Conservation (phyloP, 2,329 filamentous ascomycete genomes). For the Stromatinia cepivora region DNA sequence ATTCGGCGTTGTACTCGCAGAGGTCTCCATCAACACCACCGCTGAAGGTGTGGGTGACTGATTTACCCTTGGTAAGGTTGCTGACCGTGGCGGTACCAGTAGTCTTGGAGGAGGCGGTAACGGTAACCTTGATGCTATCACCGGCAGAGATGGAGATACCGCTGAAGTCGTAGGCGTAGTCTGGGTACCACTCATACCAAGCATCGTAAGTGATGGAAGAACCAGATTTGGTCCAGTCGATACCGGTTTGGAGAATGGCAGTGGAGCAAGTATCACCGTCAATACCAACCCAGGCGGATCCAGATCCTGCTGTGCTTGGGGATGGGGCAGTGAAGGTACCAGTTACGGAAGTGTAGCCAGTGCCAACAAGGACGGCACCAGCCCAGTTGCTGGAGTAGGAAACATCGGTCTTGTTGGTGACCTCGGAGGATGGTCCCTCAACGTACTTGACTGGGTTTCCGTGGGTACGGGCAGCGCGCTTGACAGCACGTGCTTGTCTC, state of each 20-base stretch:
- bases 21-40: conserved; percentile 41
- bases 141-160: conserved; percentile 48
- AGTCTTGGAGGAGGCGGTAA: conserved; percentile 44
- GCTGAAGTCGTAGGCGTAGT: conserved; percentile 54
- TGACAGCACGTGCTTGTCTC: conserved; percentile 41
- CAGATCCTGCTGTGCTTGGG: conserved; percentile 44
- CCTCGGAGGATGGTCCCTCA: conserved; percentile 38
- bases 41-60: conserved; percentile 46
- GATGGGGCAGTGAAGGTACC: conserved; percentile 56
- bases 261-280: conserved; percentile 57
- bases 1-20: conserved; percentile 51
- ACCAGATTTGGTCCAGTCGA: conserved; percentile 55
- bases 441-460: conserved; percentile 40
- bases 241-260: conserved; percentile 57
- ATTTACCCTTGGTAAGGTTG: conserved; percentile 49
- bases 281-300: conserved; percentile 58
- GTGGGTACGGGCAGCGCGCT: conserved; percentile 34
- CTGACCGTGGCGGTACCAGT: conserved; percentile 48
- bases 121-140: conserved; percentile 46
- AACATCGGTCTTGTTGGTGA: conserved; percentile 46
- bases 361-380: conserved; percentile 54
- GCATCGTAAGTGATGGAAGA: conserved; percentile 50
- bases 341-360: conserved; percentile 53
- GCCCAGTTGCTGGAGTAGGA: conserved; percentile 60
- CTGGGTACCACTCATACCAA: conserved; percentile 64